Conservation (phyloP, 768 basidiomycete species). For the Termitomyces sp. region DNA sequence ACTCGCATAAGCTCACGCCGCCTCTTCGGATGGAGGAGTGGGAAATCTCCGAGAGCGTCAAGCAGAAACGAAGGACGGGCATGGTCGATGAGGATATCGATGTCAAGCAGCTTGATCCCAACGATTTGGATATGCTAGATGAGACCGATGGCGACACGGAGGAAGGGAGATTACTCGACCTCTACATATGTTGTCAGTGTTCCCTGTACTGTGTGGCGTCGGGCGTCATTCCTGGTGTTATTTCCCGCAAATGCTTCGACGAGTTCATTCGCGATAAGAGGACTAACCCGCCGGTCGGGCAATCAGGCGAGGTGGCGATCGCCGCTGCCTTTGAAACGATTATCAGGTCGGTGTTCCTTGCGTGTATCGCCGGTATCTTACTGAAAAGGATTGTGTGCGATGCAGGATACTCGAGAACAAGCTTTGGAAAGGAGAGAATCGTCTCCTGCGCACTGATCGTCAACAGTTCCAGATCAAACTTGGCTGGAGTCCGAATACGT, state of each 20-base stretch:
- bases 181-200: conserved; percentile 85
- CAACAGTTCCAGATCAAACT: conserved; percentile 5
- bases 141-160: conserved; percentile 29
- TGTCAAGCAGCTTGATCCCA: conserved; percentile 29
- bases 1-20: conserved; percentile 61
- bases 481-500: conserved; percentile 11
- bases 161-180: conserved; percentile 60
- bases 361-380: not conserved
- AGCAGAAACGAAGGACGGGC: conserved; percentile 45
- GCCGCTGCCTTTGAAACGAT: conserved; percentile 61
- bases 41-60: conserved; percentile 45
- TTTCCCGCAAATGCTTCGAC: conserved; percentile 57
- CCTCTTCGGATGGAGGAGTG: conserved; percentile 56
- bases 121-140: conserved; percentile 25
- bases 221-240: conserved; percentile 66
- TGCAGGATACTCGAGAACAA: conserved; percentile 69
- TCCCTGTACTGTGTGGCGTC: conserved; percentile 69
- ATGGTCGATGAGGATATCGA: conserved; percentile 16
- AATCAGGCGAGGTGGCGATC: conserved; percentile 50
- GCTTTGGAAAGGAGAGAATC: conserved; percentile 63
- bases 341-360: conserved; percentile 42
- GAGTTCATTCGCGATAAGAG: conserved; percentile 60
- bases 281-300: conserved; percentile 52
- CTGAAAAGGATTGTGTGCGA: not conserved
- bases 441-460: conserved; percentile 8